Base-by-base conservation (phyloP, 1,284 basidiomycete genomes). In the Leccinum subrobustum region DNA sequence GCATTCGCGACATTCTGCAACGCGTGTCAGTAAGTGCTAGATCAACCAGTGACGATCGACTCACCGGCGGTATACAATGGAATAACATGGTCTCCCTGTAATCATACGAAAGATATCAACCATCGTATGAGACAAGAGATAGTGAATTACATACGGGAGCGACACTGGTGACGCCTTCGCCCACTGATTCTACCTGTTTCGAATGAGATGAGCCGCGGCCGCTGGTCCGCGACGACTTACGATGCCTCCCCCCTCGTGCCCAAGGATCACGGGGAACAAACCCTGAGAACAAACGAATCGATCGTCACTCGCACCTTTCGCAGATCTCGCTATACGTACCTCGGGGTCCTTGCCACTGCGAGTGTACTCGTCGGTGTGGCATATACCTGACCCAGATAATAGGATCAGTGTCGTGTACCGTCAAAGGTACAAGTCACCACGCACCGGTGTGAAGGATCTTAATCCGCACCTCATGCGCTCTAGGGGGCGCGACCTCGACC, bases 281-380 rank as follows among this genome's bases (percentile, higher is more conserved):
- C 97, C 97, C 87, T 92, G 70, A 56, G 47, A 59, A 44, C 59
- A 23, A 18, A 52, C 27, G 53, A 57, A 12, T 62, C 58, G 42
- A 57, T 67, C 52, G 8, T 3, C 25, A 42, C 8, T 31, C 11
- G n/a, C 44, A 39, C 31, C 18, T 27, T 25, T 37, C 25, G 25
- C 44, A 27, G 25, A 59, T 57, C 37, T 60, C 44, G 20, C 14
- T 31, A 44, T n/a, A 54, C 72, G 53, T 71, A 89, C 89, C 84
- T 99, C 96, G 44, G 96, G 89, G 76, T 99, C 96, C 75, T 92
- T 91, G 63, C 97, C 96, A 71, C 94, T 96, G 73, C 96, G 90
- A 60, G 95, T 96, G 81, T 96, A 98, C 74, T 94, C 93, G 73
- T 98, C 96, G 74, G 97, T 99, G 78, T 99, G 96, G 80, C 97